Evolutionary conservation across 805 yeast species (phyloP).

Genomic region (Debaryomyces hansenii): DNA sequence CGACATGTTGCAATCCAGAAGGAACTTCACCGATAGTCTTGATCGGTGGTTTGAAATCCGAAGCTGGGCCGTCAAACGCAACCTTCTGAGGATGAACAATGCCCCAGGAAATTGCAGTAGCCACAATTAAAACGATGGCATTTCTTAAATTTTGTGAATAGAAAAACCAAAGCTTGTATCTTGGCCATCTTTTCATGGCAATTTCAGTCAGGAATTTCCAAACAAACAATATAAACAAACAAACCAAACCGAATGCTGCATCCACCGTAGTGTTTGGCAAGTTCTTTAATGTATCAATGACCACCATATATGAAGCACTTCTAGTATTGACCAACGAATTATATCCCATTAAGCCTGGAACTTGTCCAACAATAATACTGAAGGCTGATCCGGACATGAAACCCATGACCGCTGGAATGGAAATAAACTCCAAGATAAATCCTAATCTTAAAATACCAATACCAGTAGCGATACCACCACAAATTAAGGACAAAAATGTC

Average conservation of each 20-base stretch:
- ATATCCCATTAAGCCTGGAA: constrained; percentile 84
- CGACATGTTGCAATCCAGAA: constrained; percentile 75
- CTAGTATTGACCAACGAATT: constrained; percentile 67
- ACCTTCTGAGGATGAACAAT: constrained; percentile 51
- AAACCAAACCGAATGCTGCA: constrained; percentile 87
- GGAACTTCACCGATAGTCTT: constrained; percentile 77
- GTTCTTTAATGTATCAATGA: constrained; percentile 70
- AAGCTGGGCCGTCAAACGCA: constrained; percentile 27
- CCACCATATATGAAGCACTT: constrained; percentile 64
- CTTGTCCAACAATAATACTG: constrained; percentile 78
- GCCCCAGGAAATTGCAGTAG: constrained; percentile 82
- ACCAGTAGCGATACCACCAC: constrained; percentile 85
- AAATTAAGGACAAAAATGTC: constrained; percentile 70
- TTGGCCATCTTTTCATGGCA: constrained; percentile 66
- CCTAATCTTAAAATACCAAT: constrained; percentile 83
- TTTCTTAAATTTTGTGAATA: constrained; percentile 75
- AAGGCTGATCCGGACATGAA: constrained; percentile 95
- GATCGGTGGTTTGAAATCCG: constrained; percentile 46
- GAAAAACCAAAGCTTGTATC: constrained; percentile 56
- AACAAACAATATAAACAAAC: constrained; percentile 65
- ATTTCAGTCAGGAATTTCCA: constrained; percentile 67
- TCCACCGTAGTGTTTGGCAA: constrained; percentile 67
- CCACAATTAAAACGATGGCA: constrained; percentile 77
- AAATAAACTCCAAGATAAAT: constrained; percentile 83
- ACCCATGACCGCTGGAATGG: constrained; percentile 90